phyloP scores from a whole-genome alignment of 352 stramenopile species.

The Thraustotheca clavata region DNA sequence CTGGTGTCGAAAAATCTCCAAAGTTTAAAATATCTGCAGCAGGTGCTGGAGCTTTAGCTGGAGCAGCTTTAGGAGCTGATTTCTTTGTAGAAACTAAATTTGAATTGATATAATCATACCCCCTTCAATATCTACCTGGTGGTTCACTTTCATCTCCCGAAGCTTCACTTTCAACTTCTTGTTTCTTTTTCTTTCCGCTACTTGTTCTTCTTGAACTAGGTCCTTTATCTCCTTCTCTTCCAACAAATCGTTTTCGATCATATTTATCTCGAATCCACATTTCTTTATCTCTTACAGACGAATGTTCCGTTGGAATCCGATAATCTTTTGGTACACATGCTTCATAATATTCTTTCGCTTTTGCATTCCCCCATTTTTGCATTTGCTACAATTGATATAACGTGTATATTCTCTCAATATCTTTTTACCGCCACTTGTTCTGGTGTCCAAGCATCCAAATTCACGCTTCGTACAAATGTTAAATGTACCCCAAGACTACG shows the following conservation, averaged over 20 bases:
- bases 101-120: no score
- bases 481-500: conserved; percentile 89
- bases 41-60: conserved; percentile 23
- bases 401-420: not conserved
- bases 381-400: conserved; percentile 54
- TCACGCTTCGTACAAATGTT: conserved; percentile 88
- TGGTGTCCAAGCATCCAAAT: conserved; percentile 90
- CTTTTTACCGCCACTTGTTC: conserved; percentile 71
- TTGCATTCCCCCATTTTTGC: conserved; percentile 86
- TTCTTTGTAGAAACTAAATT: not conserved
- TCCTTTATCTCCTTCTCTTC: conserved; percentile 31
- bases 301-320: conserved; percentile 69
- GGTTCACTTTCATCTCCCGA: conserved; percentile 31
- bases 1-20: conserved; percentile 5
- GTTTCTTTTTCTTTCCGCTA: conserved; percentile 31
- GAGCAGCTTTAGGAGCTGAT: conserved; percentile 17
- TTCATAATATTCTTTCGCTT: conserved; percentile 87
- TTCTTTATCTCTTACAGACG: conserved; percentile 78
- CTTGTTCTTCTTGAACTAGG: conserved; percentile 23
- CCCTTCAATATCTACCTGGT: not conserved
- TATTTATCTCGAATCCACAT: conserved; percentile 89
- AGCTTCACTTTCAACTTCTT: conserved; percentile 32
- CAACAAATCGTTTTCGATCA: conserved; percentile 73
- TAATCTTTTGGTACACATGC: conserved; percentile 70
- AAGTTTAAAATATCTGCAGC: conserved; percentile 15